Conservation (phyloP, 139 green algal genomes). For the Chlamydomonas applanata region DNA sequence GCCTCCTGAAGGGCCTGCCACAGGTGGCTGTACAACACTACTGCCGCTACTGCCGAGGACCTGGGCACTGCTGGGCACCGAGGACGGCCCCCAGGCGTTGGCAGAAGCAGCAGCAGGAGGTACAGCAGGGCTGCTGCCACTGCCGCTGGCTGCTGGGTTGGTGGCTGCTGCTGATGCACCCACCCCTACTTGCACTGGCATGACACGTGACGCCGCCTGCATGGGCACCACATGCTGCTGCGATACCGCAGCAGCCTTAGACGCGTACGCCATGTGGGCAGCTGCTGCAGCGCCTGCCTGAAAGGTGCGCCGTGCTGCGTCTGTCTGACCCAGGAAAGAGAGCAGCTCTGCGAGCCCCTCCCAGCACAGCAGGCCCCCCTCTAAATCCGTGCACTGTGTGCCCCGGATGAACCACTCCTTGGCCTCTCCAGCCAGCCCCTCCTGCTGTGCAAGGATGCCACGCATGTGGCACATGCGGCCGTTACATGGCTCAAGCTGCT, state of each 20-base stretch:
- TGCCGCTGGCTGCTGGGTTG: background rate
- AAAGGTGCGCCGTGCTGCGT: constrained; percentile 39
- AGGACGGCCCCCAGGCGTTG: too few relatives aligned
- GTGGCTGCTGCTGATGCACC: background rate
- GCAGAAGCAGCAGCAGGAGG: too few relatives aligned
- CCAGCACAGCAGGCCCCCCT: constrained; percentile 50
- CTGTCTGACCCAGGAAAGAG: constrained; percentile 44
- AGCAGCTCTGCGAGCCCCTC: constrained; percentile 61
- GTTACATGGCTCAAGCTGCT: constrained; percentile 40
- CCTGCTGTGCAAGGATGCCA: constrained; percentile 47
- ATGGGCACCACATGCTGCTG: background rate
- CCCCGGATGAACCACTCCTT: constrained; percentile 42
- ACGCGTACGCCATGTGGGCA: too few relatives aligned
- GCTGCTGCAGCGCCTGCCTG: constrained; percentile 8
- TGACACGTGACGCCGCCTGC: background rate
- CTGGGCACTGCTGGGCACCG: background rate
- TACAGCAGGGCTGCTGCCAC: too few relatives aligned
- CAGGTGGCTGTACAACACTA: background rate
- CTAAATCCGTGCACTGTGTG: background rate
- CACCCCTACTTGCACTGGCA: too few relatives aligned
- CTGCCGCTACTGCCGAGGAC: background rate
- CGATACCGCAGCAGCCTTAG: too few relatives aligned
- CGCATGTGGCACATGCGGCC: constrained; percentile 56
- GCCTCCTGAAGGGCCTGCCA: background rate
- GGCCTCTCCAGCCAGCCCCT: constrained; percentile 41